These are phyloP conservation scores for Diaporthe humulicola DNA, from an alignment of 2,329 filamentous ascomycete genomes.

Conservation along the genomic window DNA sequence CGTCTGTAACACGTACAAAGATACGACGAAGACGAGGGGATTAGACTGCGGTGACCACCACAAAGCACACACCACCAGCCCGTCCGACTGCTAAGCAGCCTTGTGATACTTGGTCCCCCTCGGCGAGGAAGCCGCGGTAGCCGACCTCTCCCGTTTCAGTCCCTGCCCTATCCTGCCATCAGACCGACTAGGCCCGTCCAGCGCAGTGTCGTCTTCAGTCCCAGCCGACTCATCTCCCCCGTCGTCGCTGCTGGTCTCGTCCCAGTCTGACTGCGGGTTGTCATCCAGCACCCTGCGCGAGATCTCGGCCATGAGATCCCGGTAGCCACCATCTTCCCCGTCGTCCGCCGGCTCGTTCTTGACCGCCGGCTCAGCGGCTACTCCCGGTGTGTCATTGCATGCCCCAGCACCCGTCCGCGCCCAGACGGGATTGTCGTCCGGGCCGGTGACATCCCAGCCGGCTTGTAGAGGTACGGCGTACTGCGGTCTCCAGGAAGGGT, in stretches of 20 bases:
- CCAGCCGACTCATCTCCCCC: neutral
- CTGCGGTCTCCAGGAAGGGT: constrained; percentile 12
- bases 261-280: constrained; percentile 3
- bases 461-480: neutral
- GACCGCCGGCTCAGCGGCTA: neutral
- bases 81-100: neutral
- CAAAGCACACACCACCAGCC: neutral
- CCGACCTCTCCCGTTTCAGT: neutral
- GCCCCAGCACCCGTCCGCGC: neutral
- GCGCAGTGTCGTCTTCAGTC: neutral
- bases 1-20: neutral
- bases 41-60: neutral
- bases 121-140: neutral
- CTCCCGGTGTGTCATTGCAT: no score
- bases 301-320: constrained; percentile 18
- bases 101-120: neutral
- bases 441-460: neutral
- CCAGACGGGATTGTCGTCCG: neutral
- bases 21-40: neutral
- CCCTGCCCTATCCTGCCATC: neutral
- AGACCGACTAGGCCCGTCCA: neutral
- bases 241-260: neutral
- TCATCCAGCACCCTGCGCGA: neutral
- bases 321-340: neutral
- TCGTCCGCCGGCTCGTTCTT: neutral